Evolutionary conservation across 2,329 filamentous ascomycete species (phyloP).

Genomic region (Reticulascus tulasneorum): DNA sequence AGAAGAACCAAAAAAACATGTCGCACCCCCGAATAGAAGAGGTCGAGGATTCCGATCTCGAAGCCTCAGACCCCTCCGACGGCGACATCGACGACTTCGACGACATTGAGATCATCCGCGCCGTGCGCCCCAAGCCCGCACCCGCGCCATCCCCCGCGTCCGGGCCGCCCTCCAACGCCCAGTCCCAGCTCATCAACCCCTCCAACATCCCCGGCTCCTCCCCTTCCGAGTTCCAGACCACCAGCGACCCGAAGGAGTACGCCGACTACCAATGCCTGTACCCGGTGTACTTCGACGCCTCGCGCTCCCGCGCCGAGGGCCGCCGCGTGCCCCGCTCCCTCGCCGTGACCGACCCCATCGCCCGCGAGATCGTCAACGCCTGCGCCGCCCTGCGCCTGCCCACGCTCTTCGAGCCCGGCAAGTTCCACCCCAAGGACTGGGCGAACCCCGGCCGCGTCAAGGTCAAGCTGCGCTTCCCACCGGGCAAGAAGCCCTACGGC

Average conservation of each 20-base stretch:
- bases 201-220: slow-evolving; percentile 29
- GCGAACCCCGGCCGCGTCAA: slow-evolving; percentile 89
- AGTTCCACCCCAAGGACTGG: slow-evolving; percentile 96
- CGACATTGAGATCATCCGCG: slow-evolving; percentile 54
- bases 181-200: slow-evolving; percentile 27
- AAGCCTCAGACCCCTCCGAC: slow-evolving; percentile 77
- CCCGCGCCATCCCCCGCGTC: slow-evolving; percentile 20
- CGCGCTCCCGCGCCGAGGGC: slow-evolving; percentile 70
- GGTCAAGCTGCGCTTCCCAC: slow-evolving; percentile 37
- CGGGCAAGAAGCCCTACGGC: slow-evolving; percentile 14
- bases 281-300: slow-evolving; percentile 88
- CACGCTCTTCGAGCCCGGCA: slow-evolving; percentile 83
- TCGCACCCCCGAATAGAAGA: slow-evolving; percentile 89
- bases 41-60: slow-evolving; percentile 74
- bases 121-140: slow-evolving; percentile 29
- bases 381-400: slow-evolving; percentile 67
- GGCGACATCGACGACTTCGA: slow-evolving; percentile 69
- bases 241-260: slow-evolving; percentile 52
- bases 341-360: slow-evolving; percentile 81
- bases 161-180: slow-evolving; percentile 17
- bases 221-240: slow-evolving; percentile 22
- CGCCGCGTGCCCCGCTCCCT: slow-evolving; percentile 69
- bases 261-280: slow-evolving; percentile 86
- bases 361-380: slow-evolving; percentile 85
- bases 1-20: slow-evolving; percentile 46